A percentile compares a stretch with the other conserved stretches of the same genome.
These are phyloP conservation scores for Erythrophleum ivorense DNA, from an alignment of 331 rosid species.

Conservation along the genomic window DNA sequence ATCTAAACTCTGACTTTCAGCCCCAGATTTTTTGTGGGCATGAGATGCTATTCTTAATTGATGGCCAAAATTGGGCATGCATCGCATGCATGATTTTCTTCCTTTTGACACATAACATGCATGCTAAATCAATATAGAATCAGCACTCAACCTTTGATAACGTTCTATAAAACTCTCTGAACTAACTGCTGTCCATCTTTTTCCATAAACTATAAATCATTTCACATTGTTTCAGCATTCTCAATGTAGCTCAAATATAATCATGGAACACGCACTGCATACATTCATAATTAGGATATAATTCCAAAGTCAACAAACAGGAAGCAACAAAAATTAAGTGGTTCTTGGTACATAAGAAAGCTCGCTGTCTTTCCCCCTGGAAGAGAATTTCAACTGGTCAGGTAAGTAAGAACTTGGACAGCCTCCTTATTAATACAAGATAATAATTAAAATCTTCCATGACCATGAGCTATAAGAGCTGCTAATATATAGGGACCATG, in stretches of 20 bases:
- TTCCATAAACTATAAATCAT: slow-evolving; percentile 1
- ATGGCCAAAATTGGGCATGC: neutral
- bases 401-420: slow-evolving; percentile 14
- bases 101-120: neutral
- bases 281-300: neutral
- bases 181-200: neutral
- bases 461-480: slow-evolving; percentile 15
- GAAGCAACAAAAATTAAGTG: neutral
- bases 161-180: neutral
- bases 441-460: slow-evolving; percentile 19
- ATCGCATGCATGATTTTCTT: slow-evolving; percentile 12
- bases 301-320: neutral
- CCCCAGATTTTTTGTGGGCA: neutral
- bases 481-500: neutral
- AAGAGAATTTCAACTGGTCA: slow-evolving; percentile 3
- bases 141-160: neutral
- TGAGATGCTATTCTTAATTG: slow-evolving; percentile 1
- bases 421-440: neutral
- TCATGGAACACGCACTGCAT: neutral
- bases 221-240: slow-evolving; percentile 14
- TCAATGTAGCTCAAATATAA: slow-evolving; percentile 28
- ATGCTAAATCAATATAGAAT: slow-evolving; percentile 11
- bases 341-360: neutral
- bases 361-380: neutral
- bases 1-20: neutral